Evolutionary conservation across 768 basidiomycete species (phyloP), one percentile per base, ranked within the genome.

Genomic region (Chalciporus sphaerocephalus): DNA sequence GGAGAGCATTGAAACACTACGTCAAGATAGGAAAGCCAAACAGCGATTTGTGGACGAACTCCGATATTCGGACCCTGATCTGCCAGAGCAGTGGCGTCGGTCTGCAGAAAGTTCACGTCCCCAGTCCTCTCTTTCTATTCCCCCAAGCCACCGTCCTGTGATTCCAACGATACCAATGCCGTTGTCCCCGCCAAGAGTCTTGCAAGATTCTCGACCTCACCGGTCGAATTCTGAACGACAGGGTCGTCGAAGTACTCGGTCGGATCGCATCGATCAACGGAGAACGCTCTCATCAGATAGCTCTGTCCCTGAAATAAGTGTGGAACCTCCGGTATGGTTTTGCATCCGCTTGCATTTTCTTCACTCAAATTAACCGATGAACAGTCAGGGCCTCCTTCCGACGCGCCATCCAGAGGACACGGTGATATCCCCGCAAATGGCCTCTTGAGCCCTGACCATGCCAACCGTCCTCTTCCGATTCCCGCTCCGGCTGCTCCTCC

Each of bases 21-120:
- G 44, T 9, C 53, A 41, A 12, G 55, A 60, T 6, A 47, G 49
- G 38, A 51, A 37, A 35, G 24, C 54, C 21, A 69, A 59, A 6
- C 67, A 69, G 12, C 44, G 50, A 15, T 43, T 69, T 8, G 67
- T 67, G 16, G 69, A 69, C 16, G 62, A 61, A n/a, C 38, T 70
- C 22, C 55, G 67, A 28, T 64, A 69, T 44, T 69, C 68, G 8
- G 47, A 69, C 42, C 64, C 68, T 24, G 46, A 58, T 3, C 50
- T 53, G 40, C 39, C 57, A 3, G 67, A 67, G 21, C 49, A 54
- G n/a, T 70, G 67, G 68, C 47, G 69, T 38, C 56, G 43, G 20
- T 49, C 57, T 17, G 44, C 54, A 28, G 53, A 51, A 2, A 40
- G 48, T 18, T 58, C 54, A 20, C 54, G 35, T 27, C 28, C 47